Base-by-base conservation (phyloP, 23 red algal species). In the Gracilaria domingensis region DNA sequence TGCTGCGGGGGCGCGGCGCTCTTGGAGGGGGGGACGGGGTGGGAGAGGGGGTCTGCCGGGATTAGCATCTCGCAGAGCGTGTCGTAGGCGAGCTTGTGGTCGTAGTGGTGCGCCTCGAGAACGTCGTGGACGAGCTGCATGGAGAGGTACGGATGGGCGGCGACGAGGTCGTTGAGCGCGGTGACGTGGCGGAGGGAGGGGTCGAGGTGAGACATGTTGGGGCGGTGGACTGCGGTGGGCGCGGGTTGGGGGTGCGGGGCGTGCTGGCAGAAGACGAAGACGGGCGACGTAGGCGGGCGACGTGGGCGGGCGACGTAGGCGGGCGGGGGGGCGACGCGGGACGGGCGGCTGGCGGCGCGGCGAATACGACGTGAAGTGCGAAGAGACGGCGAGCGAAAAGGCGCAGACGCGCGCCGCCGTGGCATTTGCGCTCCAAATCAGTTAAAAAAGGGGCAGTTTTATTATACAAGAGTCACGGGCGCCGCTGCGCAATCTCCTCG, bases 11-110 rank as follows among this genome's bases (percentile, higher is more conserved):
- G 81, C 24, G 50, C 8, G 9, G 36, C 32, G 8, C 5, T 45
- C 12, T 70, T 58, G 62, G 32, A 59, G 12, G 65, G 39, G 65
- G 18, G 65, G 8, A 5, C 24, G 4, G 61, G 47, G 29, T 25
- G 7, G 40, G 81, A 49, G 18, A 1, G 1, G 51, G 13, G 14
- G 8, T 89, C 71, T 30, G 85, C 17, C 17, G 85, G 85, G 35
- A 89, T 89, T 26, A 89, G 16, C 85, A 89, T 89, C 53, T 89
- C 85, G 85, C 85, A 89, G 3, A 89, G 20, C 3, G 49, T 79
- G 21, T 61, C 51, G 57, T 89, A 89, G 8, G 85, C 85, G 4
- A 23, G 62, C 16, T 79, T 48, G 33, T 78, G 53, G 47, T 89
- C 74, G 30, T 89, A 35, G 24, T 79, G 12, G 49, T 66, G 58